Base-by-base conservation (phyloP, 257 asterid species). In the Nicotiana tabacum region DNA sequence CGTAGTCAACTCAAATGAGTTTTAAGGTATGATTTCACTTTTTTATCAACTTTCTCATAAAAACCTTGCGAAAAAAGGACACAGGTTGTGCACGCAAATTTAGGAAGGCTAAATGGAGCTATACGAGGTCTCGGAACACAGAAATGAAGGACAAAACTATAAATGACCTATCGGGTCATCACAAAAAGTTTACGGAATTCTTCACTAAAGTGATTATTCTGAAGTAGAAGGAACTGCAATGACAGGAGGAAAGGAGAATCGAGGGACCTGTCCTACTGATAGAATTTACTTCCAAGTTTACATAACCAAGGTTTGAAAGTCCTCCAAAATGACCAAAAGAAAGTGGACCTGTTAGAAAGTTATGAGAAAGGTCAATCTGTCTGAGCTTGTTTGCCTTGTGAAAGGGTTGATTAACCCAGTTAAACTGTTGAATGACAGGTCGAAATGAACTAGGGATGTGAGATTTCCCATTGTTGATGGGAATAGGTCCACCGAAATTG, bases 381-480 rank as follows among this genome's bases (percentile, higher is more conserved):
- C 0, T 8, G 0, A 86, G 83, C 5, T 64, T 81, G 35, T 39
- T 67, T 56, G 83, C 81, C 53, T 0, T 27, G 0, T 5, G 69
- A 46, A 84, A 84, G 33, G 60, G 15, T 6, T 87, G 87, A 84
- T 66, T 43, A 51, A 6, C 57, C 86, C 83, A 11, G 6, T 46
- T 35, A 87, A 79, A 0, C n/a, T 24, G 70, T 84, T 84, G 18
- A 0, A 1, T 4, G 88, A 87, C 1, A 87, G 43, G 18, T 87
- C 88, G 43, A 87, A 35, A 80, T 58, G 43, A 18, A 16, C 29
- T 48, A 82, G 58, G 0, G 18, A 37, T 6, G 2, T n/a, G 6
- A 82, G 88, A 29, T 64, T 84, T 15, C n/a, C 57, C 62, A 87
- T n/a, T 21, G 84, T 32, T 16, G 35, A 4, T 12, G 90, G 90